A percentile compares a stretch with the other conserved stretches of the same genome.
phyloP scores from a whole-genome alignment of 306 rosid species.

The Quillaja saponaria region DNA sequence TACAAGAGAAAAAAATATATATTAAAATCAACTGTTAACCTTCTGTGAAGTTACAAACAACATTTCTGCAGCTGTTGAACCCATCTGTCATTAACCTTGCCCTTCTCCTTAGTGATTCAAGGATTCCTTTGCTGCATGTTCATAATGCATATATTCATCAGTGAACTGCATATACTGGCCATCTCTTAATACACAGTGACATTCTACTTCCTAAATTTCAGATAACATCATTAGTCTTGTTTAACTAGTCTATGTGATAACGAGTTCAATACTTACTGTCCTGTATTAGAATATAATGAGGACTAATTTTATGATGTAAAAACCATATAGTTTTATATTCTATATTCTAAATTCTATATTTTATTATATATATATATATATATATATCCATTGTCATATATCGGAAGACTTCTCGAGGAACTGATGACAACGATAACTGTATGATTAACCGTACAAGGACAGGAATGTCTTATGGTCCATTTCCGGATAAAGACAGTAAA shows the following conservation, averaged over 20 bases:
- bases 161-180: conserved; percentile 20
- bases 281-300: too few species aligned
- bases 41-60: conserved; percentile 97
- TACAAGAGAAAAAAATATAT: background rate
- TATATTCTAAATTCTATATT: too few species aligned
- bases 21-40: conserved; percentile 44
- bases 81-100: conserved; percentile 98
- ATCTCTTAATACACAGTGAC: background rate
- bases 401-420: background rate
- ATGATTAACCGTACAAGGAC: conserved; percentile 3
- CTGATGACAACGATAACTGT: background rate
- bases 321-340: too few species aligned
- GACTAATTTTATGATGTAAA: too few species aligned
- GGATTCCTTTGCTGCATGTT: conserved; percentile 76
- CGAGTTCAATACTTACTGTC: too few species aligned
- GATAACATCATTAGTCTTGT: background rate
- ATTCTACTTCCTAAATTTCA: conserved; percentile 4
- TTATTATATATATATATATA: too few species aligned
- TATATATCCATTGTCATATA: background rate
- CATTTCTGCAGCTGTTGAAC: conserved; percentile 96
- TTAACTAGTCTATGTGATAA: background rate
- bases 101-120: conserved; percentile 90
- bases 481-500: conserved; percentile 14
- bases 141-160: conserved; percentile 23
- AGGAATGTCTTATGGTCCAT: background rate